phyloP scores from a whole-genome alignment of 768 basidiomycete genomes.

The Tubosaeta sp. region DNA sequence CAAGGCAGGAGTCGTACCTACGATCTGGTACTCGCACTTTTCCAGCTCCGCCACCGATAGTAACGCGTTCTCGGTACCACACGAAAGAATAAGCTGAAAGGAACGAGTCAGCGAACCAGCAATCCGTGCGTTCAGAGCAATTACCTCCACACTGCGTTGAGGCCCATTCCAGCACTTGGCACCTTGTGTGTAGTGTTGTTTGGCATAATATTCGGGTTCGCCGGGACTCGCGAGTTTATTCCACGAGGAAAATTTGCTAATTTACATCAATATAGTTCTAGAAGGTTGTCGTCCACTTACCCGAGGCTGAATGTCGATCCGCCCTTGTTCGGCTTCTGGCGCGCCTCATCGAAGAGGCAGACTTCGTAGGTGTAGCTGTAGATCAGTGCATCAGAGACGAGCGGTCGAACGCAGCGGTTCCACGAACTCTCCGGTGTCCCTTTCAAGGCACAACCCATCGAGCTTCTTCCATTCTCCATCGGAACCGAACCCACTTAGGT shows the following conservation, averaged over 20 bases:
- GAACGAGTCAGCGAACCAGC: slow-evolving; percentile 3
- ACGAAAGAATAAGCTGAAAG: slow-evolving; percentile 69
- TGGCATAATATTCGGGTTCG: slow-evolving; percentile 69
- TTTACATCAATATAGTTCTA: slow-evolving; percentile 1
- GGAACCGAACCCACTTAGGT: slow-evolving; percentile 60
- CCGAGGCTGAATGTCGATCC: slow-evolving; percentile 76
- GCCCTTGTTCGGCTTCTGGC: slow-evolving; percentile 82
- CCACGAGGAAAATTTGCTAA: slow-evolving; percentile 78
- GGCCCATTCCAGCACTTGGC: slow-evolving; percentile 97
- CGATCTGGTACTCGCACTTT: slow-evolving; percentile 93
- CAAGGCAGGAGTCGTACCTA: slow-evolving; percentile 79
- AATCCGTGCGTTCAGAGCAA: slow-evolving; percentile 15
- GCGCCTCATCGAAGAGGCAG: slow-evolving; percentile 85
- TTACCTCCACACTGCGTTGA: slow-evolving; percentile 74
- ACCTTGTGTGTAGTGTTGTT: slow-evolving; percentile 79
- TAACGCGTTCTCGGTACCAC: slow-evolving; percentile 82
- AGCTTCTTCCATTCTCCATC: slow-evolving; percentile 97
- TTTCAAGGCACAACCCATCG: slow-evolving; percentile 73
- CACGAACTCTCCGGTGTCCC: slow-evolving; percentile 86
- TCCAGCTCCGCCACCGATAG: slow-evolving; percentile 82
- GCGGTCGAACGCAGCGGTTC: neutral
- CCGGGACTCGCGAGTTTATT: slow-evolving; percentile 57
- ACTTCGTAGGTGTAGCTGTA: slow-evolving; percentile 89
- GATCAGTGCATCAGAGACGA: slow-evolving; percentile 6
- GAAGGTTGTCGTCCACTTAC: slow-evolving; percentile 36